A percentile compares a stretch with the other conserved stretches of the same genome.
Evolutionary conservation across 805 yeast genomes (phyloP).

Genomic region (Ogataea naganishii): DNA sequence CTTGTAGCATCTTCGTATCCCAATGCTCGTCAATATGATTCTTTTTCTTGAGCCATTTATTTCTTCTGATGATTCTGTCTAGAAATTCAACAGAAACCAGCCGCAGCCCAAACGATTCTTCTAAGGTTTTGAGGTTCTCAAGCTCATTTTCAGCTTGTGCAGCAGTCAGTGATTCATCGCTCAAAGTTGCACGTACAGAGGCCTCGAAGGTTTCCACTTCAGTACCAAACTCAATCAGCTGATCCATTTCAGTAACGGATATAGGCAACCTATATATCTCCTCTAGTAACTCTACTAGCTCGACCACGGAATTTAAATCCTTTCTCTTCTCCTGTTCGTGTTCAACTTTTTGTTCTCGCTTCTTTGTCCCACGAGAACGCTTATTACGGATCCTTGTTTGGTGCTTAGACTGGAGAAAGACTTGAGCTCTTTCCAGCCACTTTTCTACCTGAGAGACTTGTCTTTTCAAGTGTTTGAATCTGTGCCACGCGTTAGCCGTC

Average conservation of each 20-base stretch:
- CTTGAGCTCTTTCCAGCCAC: constrained; percentile 50
- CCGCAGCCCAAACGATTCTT: constrained; percentile 50
- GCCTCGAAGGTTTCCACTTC: constrained; percentile 45
- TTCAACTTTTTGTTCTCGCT: constrained; percentile 13
- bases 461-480: constrained; percentile 25
- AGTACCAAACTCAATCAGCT: constrained; percentile 40
- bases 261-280: constrained; percentile 44
- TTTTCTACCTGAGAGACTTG: constrained; percentile 36
- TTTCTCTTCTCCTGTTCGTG: constrained; percentile 11
- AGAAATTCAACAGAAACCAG: constrained; percentile 38
- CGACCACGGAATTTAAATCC: constrained; percentile 17
- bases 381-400: constrained; percentile 34
- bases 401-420: constrained; percentile 40
- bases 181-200: constrained; percentile 32
- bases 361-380: constrained; percentile 16
- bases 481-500: constrained; percentile 5
- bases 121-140: constrained; percentile 45
- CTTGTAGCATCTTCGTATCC: constrained; percentile 7
- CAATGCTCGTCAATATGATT: constrained; percentile 19
- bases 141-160: constrained; percentile 31
- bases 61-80: constrained; percentile 27
- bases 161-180: constrained; percentile 16
- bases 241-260: constrained; percentile 50
- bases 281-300: constrained; percentile 30
- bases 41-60: constrained; percentile 29